Evolutionary conservation across 1,139 yeast genomes (phyloP), one percentile per base, ranked within the genome.

Genomic region (Hansenula sp.): DNA sequence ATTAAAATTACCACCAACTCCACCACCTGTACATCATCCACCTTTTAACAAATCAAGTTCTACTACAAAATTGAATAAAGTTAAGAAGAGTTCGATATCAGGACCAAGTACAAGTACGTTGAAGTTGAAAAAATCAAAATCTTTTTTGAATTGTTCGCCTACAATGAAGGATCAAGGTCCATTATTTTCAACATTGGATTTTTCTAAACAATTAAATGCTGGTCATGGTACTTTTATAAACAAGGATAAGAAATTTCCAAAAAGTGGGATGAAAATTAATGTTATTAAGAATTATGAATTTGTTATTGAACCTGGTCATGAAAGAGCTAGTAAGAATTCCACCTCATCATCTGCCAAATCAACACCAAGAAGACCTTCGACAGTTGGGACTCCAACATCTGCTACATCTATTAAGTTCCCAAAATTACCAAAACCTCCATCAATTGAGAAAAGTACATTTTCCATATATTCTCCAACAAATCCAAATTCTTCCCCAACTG

Each of bases 131-230:
- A 53, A 50, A 34, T 53, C 57, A 4, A 50, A 52, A 41, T 47
- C 52, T 30, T 53, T 51, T 29, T 39, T 53, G 12, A 33, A 44
- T 13, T 29, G 43, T 6, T 34, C 45, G 12, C 25, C 46, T 6
- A 19, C 34, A 13, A 21, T 40, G 14, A 33, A 43, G 12, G 28
- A 45, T n/a, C 35, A 34, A 16, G 36, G 39, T 14, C 44, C 53
- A 10, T 28, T 49, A 16, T 52, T 47, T 27, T 45, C 48, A n/a
- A 53, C 58, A 12, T 30, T 53, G 18, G 55, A 53, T 32, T 52
- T 53, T 32, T 50, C 56, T 1, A 52, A 48, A 21, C 33, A 39
- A 16, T 10, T 33, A 6, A 29, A 36, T 13, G 13, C 13, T 4
- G 12, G 13, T 19, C 32, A 29, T 19, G 19, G 13, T 19, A 28